These are phyloP conservation scores for Nicotiana tomentosiformis DNA, from an alignment of 257 asterid species.

Conservation along the genomic window DNA sequence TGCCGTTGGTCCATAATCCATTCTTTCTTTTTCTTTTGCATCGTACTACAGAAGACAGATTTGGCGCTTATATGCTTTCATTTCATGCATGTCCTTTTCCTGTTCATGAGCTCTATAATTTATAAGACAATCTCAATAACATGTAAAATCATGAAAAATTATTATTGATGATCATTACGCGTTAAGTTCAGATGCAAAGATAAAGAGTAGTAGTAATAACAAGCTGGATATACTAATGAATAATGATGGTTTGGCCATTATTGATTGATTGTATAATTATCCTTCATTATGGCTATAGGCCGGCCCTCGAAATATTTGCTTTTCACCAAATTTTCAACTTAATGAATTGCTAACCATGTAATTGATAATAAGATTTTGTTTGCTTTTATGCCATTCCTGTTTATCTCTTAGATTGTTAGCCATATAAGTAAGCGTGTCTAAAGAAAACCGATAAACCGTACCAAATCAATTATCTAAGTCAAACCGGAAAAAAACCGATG, in stretches of 20 bases:
- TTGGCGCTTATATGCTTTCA: neutral
- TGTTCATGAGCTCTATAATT: neutral
- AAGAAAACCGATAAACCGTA: no score
- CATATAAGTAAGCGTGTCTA: no score
- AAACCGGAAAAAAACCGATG: no score
- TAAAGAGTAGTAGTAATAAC: neutral
- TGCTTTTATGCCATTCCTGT: no score
- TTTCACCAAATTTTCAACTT: neutral
- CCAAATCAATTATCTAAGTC: no score
- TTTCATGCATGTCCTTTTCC: neutral
- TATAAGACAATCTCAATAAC: neutral
- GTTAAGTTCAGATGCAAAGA: neutral
- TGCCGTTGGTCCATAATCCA: no score
- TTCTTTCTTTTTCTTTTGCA: neutral
- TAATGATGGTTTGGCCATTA: constrained; percentile 11
- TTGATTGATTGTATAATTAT: constrained; percentile 27
- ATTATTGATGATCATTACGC: neutral
- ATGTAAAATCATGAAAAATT: neutral
- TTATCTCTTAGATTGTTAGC: no score
- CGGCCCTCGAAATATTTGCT: neutral
- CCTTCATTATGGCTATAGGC: constrained; percentile 24
- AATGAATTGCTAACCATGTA: neutral
- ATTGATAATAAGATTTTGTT: neutral
- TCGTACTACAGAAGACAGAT: neutral
- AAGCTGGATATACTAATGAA: neutral